Conservation (phyloP, 805 yeast genomes). For the Pichia cephalocereana region DNA sequence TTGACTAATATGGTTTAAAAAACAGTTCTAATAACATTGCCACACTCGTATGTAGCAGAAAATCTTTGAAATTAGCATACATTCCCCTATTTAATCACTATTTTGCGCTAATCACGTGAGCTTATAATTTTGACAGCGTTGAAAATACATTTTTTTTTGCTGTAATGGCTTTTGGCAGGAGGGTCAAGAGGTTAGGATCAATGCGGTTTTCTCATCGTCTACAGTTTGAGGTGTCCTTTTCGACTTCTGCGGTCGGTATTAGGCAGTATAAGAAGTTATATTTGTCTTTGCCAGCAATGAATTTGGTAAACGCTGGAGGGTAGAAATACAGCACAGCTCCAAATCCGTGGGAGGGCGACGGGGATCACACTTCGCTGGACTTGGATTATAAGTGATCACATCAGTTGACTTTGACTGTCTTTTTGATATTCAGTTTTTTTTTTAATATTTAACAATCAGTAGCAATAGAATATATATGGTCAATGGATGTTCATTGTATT, state of each 20-base stretch:
- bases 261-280: not conserved
- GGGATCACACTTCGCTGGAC: conserved; percentile 31
- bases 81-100: too few relatives aligned
- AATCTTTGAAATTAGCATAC: too few relatives aligned
- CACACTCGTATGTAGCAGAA: too few relatives aligned
- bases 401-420: conserved; percentile 18
- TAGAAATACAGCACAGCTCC: conserved; percentile 36
- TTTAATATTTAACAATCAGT: too few relatives aligned
- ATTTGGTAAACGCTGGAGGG: conserved; percentile 31
- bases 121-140: too few relatives aligned
- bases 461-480: too few relatives aligned
- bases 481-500: too few relatives aligned
- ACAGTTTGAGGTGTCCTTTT: conserved; percentile 33
- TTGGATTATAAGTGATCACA: conserved; percentile 16
- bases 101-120: too few relatives aligned
- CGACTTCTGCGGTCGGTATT: conserved; percentile 31
- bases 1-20: too few relatives aligned
- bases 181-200: conserved; percentile 11
- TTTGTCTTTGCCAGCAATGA: conserved; percentile 21
- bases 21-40: too few relatives aligned
- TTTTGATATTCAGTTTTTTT: not conserved
- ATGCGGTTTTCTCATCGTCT: conserved; percentile 3
- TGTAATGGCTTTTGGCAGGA: conserved; percentile 28
- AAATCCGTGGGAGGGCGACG: conserved; percentile 34
- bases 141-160: conserved; percentile 11